Percentiles rank a stretch among this genome's conserved stretches.
phyloP scores from a whole-genome alignment of 2,329 filamentous ascomycete genomes.

The Colletotrichum acutatum region DNA sequence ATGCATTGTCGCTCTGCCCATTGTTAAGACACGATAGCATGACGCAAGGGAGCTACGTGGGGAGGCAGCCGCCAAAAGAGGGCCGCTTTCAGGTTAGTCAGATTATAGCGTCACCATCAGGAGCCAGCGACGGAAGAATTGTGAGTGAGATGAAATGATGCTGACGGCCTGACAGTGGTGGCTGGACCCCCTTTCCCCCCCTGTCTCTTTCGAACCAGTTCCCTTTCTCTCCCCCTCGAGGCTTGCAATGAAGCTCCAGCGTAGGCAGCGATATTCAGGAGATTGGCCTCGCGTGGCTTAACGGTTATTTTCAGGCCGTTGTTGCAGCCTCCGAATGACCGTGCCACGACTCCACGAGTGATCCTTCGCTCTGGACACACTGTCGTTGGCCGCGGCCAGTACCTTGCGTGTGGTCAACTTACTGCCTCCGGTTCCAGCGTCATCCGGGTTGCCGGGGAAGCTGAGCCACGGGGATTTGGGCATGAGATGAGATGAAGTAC shows the following conservation, averaged over 20 bases:
- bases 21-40: neutral
- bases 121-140: neutral
- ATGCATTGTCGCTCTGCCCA: neutral
- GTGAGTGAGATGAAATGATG: neutral
- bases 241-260: neutral
- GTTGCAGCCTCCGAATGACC: conserved; percentile 6
- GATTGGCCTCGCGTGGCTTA: conserved; percentile 9
- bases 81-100: neutral
- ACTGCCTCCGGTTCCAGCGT: conserved; percentile 2
- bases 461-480: conserved; percentile 5
- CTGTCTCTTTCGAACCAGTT: neutral
- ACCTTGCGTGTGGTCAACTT: neutral
- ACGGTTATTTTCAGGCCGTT: conserved; percentile 24
- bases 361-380: neutral
- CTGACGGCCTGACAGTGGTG: conserved; percentile 8
- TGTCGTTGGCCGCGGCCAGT: neutral
- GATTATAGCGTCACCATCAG: conserved; percentile 1
- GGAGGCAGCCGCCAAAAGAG: conserved; percentile 7
- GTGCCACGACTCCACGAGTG: neutral
- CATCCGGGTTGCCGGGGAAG: neutral
- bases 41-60: neutral
- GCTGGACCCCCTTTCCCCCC: neutral
- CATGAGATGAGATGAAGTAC: conserved; percentile 2
- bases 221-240: neutral
- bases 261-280: conserved; percentile 17